Conservation (phyloP, 2,329 filamentous ascomycete species). For the Colletotrichum cereale region DNA sequence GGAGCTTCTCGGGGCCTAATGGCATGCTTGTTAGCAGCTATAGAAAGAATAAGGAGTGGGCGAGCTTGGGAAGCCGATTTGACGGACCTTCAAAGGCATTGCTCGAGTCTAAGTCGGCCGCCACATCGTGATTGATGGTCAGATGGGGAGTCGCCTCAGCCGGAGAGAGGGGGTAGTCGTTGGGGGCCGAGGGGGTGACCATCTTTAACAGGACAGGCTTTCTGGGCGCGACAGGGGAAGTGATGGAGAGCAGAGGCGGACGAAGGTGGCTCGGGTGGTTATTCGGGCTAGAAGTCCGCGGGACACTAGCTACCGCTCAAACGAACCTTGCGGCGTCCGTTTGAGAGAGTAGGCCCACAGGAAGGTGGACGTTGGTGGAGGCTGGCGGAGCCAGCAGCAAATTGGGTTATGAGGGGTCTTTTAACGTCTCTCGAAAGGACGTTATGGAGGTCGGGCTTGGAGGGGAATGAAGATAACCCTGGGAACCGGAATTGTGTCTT, state of each 20-base stretch:
- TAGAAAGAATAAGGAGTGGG: background rate
- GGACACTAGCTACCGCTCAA: conserved; percentile 98
- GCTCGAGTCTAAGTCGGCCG: conserved; percentile 90
- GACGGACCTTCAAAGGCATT: conserved; percentile 92
- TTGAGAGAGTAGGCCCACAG: conserved; percentile 98
- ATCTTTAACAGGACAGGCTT: conserved; percentile 59
- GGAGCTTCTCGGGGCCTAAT: conserved; percentile 90
- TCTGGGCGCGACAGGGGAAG: conserved; percentile 41
- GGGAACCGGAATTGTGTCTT: conserved; percentile 89
- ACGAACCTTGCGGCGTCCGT: conserved; percentile 94
- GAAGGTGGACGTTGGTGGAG: conserved; percentile 70
- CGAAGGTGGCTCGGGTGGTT: conserved; percentile 17
- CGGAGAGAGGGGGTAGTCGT: conserved; percentile 85
- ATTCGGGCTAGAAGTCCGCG: conserved; percentile 69
- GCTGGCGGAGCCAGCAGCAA: conserved; percentile 93
- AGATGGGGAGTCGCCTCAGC: conserved; percentile 87
- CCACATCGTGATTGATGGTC: conserved; percentile 97
- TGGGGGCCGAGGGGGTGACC: conserved; percentile 85
- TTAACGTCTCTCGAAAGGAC: conserved; percentile 76
- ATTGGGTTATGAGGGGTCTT: conserved; percentile 47
- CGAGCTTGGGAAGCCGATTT: conserved; percentile 40
- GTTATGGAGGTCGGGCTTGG: conserved; percentile 93
- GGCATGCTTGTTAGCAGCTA: conserved; percentile 23
- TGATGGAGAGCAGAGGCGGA: conserved; percentile 40
- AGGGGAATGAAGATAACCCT: conserved; percentile 86